Percentiles rank a stretch among this genome's conserved stretches.
Evolutionary conservation across 2,329 filamentous ascomycete species (phyloP).

Genomic region (Polytolypa hystricis): DNA sequence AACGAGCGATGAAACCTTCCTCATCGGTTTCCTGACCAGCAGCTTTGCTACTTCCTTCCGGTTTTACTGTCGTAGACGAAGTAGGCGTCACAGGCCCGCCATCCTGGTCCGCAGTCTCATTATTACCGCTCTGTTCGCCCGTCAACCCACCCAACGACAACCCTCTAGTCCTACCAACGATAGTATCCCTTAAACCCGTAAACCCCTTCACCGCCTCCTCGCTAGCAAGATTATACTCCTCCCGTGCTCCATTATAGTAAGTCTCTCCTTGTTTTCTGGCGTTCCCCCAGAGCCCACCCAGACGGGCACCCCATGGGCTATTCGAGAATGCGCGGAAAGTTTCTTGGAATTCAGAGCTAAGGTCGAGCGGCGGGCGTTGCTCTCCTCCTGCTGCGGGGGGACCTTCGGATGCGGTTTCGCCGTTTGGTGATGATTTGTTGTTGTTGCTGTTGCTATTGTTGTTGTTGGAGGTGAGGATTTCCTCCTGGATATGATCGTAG

Average conservation of each 20-base stretch:
- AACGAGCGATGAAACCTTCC: conserved; percentile 59
- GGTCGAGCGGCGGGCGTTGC: conserved; percentile 35
- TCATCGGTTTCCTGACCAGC: conserved; percentile 26
- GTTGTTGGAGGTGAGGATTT: conserved; percentile 52
- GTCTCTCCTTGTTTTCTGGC: conserved; percentile 93
- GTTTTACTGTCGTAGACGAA: conserved; percentile 12
- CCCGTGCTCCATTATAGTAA: conserved; percentile 70
- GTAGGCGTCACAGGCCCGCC: conserved; percentile 15
- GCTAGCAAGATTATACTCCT: conserved; percentile 69
- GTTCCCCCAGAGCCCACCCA: conserved; percentile 79
- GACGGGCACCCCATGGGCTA: conserved; percentile 79
- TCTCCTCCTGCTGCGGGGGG: conserved; percentile 21
- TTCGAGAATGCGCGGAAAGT: conserved; percentile 88
- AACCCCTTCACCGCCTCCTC: conserved; percentile 76
- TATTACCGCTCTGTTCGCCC: conserved; percentile 11
- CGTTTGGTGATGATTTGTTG: conserved; percentile 20
- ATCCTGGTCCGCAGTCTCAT: conserved; percentile 12
- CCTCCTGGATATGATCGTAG: conserved; percentile 92
- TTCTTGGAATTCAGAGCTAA: conserved; percentile 86
- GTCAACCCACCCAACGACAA: conserved; percentile 49
- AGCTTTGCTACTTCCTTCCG: conserved; percentile 13
- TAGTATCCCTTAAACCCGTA: conserved; percentile 53
- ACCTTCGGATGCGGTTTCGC: conserved; percentile 37
- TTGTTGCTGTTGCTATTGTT: conserved; percentile 37
- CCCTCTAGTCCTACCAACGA: conserved; percentile 62